phyloP scores from a whole-genome alignment of 148 eudicot genomes.

The Euryodendron excelsum region DNA sequence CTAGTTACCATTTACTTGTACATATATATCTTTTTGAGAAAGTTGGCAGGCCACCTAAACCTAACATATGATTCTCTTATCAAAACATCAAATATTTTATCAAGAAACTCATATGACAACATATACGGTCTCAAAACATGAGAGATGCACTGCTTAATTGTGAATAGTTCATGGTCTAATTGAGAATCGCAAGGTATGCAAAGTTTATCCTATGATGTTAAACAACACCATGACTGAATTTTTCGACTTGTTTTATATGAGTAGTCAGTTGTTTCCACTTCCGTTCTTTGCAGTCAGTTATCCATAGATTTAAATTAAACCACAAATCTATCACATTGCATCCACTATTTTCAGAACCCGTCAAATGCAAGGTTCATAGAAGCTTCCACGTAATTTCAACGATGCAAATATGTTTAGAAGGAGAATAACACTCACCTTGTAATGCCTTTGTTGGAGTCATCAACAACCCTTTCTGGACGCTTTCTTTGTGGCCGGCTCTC shows the following conservation, averaged over 20 bases:
- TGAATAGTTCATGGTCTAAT: not conserved
- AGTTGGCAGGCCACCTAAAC: too few relatives aligned
- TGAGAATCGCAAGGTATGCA: not conserved
- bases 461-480: constrained; percentile 80
- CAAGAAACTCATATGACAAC: not conserved
- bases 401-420: not conserved
- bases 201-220: not conserved
- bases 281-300: not conserved
- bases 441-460: constrained; percentile 80
- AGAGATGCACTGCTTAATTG: not conserved
- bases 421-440: constrained; percentile 61
- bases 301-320: not conserved
- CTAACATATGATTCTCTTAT: not conserved
- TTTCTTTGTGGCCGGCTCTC: constrained; percentile 94
- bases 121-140: too few relatives aligned
- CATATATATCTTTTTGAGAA: too few relatives aligned
- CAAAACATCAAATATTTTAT: not conserved
- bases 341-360: not conserved
- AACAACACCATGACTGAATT: not conserved
- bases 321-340: too few relatives aligned
- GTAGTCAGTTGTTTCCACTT: not conserved
- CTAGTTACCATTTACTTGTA: too few relatives aligned
- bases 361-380: not conserved
- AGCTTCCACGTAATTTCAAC: not conserved
- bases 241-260: not conserved